Percentiles rank a stretch among this genome's conserved stretches.
Evolutionary conservation across 2,329 filamentous ascomycete genomes (phyloP).

Genomic region (Ophiostoma novo-ulmi): DNA sequence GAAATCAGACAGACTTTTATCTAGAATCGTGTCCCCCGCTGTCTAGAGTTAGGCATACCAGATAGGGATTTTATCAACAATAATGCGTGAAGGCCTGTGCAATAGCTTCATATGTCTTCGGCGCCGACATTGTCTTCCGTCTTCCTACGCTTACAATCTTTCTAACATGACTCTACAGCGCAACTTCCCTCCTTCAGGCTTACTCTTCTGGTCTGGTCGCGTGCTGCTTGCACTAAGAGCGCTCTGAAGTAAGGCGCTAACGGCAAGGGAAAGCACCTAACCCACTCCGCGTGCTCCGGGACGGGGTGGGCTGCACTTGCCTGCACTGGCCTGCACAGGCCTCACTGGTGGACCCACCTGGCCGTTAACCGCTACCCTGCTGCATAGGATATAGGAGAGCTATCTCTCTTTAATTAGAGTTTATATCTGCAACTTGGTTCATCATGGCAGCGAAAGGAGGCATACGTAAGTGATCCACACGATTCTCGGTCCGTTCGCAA

Average conservation of each 20-base stretch:
- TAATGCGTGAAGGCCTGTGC: neutral
- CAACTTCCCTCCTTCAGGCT: neutral
- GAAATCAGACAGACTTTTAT: neutral
- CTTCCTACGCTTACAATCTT: neutral
- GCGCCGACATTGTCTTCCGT: neutral
- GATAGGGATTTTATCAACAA: neutral
- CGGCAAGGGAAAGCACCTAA: neutral
- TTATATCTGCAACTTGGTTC: neutral
- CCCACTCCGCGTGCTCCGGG: slow-evolving; percentile 9
- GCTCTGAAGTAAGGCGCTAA: neutral
- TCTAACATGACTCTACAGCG: neutral
- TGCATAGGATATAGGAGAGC: neutral
- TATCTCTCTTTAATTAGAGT: neutral
- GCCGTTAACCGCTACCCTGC: neutral
- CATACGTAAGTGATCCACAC: slow-evolving; percentile 23
- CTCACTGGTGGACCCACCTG: neutral
- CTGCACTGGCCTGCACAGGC: neutral
- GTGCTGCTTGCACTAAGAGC: neutral
- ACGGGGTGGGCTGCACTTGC: neutral
- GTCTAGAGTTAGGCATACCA: neutral
- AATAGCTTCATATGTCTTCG: neutral
- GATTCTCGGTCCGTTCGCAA: neutral
- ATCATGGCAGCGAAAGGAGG: slow-evolving; percentile 10
- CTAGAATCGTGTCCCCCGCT: neutral
- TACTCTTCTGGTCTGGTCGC: neutral